Base-by-base conservation (phyloP, 306 rosid genomes). In the Vicia villosa region DNA sequence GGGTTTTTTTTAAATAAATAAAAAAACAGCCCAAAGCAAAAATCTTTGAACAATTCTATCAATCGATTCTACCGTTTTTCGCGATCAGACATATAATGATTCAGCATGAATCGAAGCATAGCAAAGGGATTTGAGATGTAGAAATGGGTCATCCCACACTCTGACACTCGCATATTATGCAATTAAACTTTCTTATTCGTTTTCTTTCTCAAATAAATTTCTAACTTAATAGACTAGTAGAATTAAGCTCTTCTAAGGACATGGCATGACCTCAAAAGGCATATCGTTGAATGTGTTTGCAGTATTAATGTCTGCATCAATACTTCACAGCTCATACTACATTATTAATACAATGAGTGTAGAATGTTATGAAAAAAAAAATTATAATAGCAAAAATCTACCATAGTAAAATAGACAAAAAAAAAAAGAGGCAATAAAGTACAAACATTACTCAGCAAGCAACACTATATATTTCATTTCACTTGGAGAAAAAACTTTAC, bases 401-500 rank as follows among this genome's bases (percentile, higher is more conserved):
- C 37, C 79, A 73, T 46, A 73, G 26, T 57, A 68, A 6, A 26
- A 56, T 56, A 26, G 57, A 21, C 69, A 67, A 62, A 22, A 22
- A 22, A 22, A 22, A 24, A 24, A 81, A 43, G n/a, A 17, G 46
- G 71, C 45, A 59, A 55, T 71, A 38, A 61, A 37, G 16, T 61
- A 61, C 67, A 80, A 66, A 43, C 73, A 77, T 73, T 57, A 81
- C 66, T 50, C 71, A 70, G 74, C 80, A 80, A 84, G 68, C 84
- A 80, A 75, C 83, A 83, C 91, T 89, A 92, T 87, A 92, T 87
- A 89, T 83, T 85, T 88, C 85, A 86, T 83, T 87, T 87, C 90
- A 83, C 85, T 71, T 75, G 77, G 83, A 80, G 81, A 76, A 75
- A 75, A 67, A 79, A 74, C 89, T 90, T 90, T 90, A 90, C 97